Conservation (phyloP, 106 monocot genomes). For the Alisma plantagoaquatica region DNA sequence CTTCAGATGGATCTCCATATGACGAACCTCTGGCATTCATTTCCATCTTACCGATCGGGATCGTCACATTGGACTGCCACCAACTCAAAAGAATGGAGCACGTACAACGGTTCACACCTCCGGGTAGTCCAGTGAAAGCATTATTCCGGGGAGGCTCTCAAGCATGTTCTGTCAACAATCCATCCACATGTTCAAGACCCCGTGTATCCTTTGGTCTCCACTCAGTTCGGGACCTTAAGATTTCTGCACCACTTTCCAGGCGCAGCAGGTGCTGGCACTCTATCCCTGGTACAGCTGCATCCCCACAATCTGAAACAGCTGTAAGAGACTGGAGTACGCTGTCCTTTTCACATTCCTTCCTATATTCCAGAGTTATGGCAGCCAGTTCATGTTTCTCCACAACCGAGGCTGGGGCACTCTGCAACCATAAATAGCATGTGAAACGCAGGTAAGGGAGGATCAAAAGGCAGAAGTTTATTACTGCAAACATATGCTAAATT, state of each 20-base stretch:
- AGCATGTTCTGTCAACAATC: not conserved
- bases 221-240: conserved; percentile 56
- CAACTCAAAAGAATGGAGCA: no score
- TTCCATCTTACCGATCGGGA: no score
- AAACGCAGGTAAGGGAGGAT: not conserved
- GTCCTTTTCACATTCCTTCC: conserved; percentile 79
- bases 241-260: conserved; percentile 60
- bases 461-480: not conserved
- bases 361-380: conserved; percentile 49
- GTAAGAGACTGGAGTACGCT: conserved; percentile 72
- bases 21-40: no score
- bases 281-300: conserved; percentile 8
- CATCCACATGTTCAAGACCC: conserved; percentile 2
- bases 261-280: conserved; percentile 66
- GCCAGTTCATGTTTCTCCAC: conserved; percentile 50
- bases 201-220: conserved; percentile 55
- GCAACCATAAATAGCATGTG: no score
- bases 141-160: no score
- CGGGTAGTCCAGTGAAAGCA: no score
- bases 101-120: no score
- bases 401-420: conserved; percentile 63
- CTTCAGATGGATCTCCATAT: no score
- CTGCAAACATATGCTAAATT: not conserved
- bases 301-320: conserved; percentile 25
- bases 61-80: no score